phyloP scores from a whole-genome alignment of 1,139 yeast genomes.

The Pneumocystis carinii region DNA sequence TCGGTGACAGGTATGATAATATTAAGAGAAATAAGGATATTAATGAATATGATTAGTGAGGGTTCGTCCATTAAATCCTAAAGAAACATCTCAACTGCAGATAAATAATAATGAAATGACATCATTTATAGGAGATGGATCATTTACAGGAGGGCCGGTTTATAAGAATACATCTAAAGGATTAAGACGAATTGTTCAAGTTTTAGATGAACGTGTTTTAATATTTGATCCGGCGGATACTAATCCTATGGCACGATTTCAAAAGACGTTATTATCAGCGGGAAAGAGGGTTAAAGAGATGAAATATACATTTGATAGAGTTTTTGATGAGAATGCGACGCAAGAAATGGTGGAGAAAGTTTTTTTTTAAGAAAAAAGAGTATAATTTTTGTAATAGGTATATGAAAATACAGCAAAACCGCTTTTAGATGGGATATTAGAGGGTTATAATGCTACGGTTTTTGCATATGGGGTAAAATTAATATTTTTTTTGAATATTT shows the following conservation, averaged over 20 bases:
- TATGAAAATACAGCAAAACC: slow-evolving; percentile 47
- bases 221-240: slow-evolving; percentile 77
- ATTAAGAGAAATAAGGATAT: background rate
- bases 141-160: slow-evolving; percentile 23
- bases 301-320: slow-evolving; percentile 49
- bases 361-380: slow-evolving; percentile 6
- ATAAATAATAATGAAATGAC: slow-evolving; percentile 21
- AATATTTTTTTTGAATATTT: background rate
- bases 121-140: slow-evolving; percentile 45
- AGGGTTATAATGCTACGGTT: slow-evolving; percentile 78
- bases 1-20: background rate
- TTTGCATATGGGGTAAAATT: slow-evolving; percentile 63
- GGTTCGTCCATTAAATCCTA: slow-evolving; percentile 65
- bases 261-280: slow-evolving; percentile 40
- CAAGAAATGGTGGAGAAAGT: slow-evolving; percentile 29
- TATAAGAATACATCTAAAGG: slow-evolving; percentile 34
- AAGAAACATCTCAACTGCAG: slow-evolving; percentile 34
- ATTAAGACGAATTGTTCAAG: slow-evolving; percentile 58
- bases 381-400: slow-evolving; percentile 24
- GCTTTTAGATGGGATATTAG: slow-evolving; percentile 50
- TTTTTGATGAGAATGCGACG: slow-evolving; percentile 34
- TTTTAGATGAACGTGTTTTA: slow-evolving; percentile 77
- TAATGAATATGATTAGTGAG: slow-evolving; percentile 24
- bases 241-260: slow-evolving; percentile 51
- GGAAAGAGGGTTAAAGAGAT: slow-evolving; percentile 13